Base-by-base conservation (phyloP, 2,329 filamentous ascomycete species). In the Pezicula radicicola region DNA sequence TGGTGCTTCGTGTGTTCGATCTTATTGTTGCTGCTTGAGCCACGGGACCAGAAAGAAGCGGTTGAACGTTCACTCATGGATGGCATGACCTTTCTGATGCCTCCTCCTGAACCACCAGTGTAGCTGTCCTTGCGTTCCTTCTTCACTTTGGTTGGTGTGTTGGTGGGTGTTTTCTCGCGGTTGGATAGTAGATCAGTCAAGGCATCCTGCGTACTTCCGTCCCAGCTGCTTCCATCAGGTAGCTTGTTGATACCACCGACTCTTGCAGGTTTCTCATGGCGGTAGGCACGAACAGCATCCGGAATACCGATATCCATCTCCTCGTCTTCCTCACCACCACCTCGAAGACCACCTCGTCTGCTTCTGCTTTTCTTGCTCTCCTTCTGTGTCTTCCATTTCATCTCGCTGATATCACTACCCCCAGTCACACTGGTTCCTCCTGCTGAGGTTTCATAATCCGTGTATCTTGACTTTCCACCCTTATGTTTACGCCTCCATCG, bases 201-300 rank as follows among this genome's bases (percentile, higher is more conserved):
- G 47, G 62, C 80, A 36, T 84, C 82, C n/a, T 76, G 80, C 33
- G 84, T 84, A 12, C 77, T 81, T 42, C 89, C 89, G 66, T 95
- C 89, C 79, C 90, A 96, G 59, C 83, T 76, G 54, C 84, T 88
- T 55, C 86, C 88, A 60, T 97, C 93, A 41, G 85, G 79, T 60
- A 88, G 78, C 62, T 87, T 85, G 72, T 97, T 97, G 68, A 97
- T 75, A 18, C 93, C 93, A 35, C 93, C 93, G 2, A 97, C 91
- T 48, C 88, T 81, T 1, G 93, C 93, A 2, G 91, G 76, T 68
- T 87, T 89, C 73, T 97, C 93, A 65, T 91, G 80, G 21, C 92
- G 88, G 75, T 97, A 97, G 33, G 83, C 83, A 53, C 87, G 83
- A 51, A 97, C 81, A 54, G 94, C 87, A 44, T 83, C 75, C 60